A percentile compares a stretch with the other conserved stretches of the same genome.
Evolutionary conservation across 768 basidiomycete species (phyloP).

Genomic region (Clitopilus passeckerianus): DNA sequence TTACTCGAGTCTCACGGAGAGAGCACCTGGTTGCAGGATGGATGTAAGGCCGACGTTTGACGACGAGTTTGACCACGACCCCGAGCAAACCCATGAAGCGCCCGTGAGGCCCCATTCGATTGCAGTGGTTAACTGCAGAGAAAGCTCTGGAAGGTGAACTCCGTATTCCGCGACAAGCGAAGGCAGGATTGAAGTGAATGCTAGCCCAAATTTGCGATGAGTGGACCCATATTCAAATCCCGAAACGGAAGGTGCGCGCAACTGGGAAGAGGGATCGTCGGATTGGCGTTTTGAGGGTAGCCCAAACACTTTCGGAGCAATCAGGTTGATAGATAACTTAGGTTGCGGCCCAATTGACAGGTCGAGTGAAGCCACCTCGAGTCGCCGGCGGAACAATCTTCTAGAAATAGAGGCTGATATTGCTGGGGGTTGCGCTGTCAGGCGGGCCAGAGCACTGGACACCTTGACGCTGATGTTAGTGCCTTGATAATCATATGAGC

Average conservation of each 20-base stretch:
- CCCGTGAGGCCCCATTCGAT: constrained; percentile 46
- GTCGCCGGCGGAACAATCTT: constrained; percentile 45
- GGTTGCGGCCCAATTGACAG: constrained; percentile 29
- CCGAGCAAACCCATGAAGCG: constrained; percentile 33
- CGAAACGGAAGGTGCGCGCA: constrained; percentile 37
- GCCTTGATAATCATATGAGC: constrained; percentile 44
- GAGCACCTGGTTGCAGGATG: constrained; percentile 38
- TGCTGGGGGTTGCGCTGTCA: constrained; percentile 29
- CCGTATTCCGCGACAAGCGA: constrained; percentile 47
- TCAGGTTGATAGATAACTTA: constrained; percentile 34
- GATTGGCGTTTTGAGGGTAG: constrained; percentile 12
- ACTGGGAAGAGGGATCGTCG: constrained; percentile 13
- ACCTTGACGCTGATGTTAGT: constrained; percentile 38
- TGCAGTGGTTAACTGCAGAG: constrained; percentile 43
- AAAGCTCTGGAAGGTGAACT: constrained; percentile 49
- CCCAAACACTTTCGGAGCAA: constrained; percentile 37
- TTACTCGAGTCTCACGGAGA: constrained; percentile 55
- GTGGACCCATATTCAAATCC: constrained; percentile 44
- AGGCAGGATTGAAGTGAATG: constrained; percentile 42
- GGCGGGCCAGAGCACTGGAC: constrained; percentile 25
- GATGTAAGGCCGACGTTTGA: constrained; percentile 39
- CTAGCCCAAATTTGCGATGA: constrained; percentile 44
- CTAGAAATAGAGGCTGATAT: constrained; percentile 41
- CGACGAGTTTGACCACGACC: constrained; percentile 44
- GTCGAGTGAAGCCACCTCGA: constrained; percentile 40